These are phyloP conservation scores for Melampsora americana DNA, from an alignment of 1,284 basidiomycete species.

Conservation along the genomic window DNA sequence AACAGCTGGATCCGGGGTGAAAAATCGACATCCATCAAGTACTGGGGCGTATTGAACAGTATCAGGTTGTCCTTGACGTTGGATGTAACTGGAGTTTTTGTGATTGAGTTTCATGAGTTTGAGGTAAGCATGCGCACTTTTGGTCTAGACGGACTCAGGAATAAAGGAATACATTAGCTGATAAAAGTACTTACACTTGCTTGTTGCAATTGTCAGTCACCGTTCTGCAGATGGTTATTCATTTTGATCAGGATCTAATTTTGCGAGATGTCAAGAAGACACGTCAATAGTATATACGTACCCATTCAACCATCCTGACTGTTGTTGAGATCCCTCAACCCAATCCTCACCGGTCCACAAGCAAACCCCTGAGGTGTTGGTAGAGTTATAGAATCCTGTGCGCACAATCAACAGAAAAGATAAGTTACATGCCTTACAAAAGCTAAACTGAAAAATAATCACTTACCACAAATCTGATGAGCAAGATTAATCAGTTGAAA, in stretches of 20 bases:
- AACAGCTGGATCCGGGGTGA: background rate
- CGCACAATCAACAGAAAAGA: too few relatives aligned
- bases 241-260: background rate
- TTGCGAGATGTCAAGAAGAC: background rate
- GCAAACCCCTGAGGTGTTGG: background rate
- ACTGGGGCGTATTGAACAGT: background rate
- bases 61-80: constrained; percentile 2
- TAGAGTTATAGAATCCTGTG: background rate
- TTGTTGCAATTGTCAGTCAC: background rate
- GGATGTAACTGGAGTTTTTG: background rate
- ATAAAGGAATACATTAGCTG: background rate
- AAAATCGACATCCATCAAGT: background rate
- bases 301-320: constrained; percentile 10
- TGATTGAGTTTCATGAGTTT: background rate
- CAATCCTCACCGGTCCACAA: background rate
- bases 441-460: background rate
- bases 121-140: background rate
- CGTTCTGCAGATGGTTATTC: background rate
- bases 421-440: background rate
- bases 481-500: too few relatives aligned
- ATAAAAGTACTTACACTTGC: background rate
- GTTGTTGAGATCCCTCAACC: background rate
- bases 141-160: too few relatives aligned
- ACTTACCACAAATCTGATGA: too few relatives aligned
- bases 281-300: too few relatives aligned